Conservation (phyloP, 1,139 yeast species). For the Saccharomycopsis phalli region DNA sequence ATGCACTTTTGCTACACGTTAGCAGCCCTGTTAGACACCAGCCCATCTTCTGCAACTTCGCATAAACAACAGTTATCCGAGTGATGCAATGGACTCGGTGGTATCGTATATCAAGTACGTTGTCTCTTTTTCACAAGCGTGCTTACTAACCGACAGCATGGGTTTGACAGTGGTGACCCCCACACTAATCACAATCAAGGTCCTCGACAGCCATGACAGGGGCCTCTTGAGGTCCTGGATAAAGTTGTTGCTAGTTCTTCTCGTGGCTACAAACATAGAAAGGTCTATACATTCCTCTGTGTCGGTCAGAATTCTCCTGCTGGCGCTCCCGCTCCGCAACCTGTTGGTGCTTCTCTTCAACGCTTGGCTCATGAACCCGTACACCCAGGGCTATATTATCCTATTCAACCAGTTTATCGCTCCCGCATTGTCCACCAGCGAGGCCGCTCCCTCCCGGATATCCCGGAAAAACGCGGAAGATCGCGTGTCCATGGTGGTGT, state of each 20-base stretch:
- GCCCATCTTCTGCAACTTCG: no score
- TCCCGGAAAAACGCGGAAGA: not conserved
- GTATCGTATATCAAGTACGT: no score
- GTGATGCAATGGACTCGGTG: no score
- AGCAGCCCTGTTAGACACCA: no score
- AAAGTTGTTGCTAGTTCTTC: constrained; percentile 8
- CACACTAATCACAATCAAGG: constrained; percentile 10
- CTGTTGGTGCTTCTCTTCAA: constrained; percentile 2
- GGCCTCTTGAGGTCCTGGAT: constrained; percentile 17
- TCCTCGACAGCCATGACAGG: constrained; percentile 12
- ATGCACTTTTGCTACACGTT: no score
- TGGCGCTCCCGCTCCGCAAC: not conserved
- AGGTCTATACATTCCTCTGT: not conserved
- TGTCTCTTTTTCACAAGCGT: no score
- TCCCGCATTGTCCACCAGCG: constrained; percentile 8
- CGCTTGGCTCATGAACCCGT: constrained; percentile 16
- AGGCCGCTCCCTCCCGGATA: not conserved
- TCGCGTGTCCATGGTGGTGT: not conserved
- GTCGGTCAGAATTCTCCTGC: not conserved
- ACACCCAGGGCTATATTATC: constrained; percentile 17
- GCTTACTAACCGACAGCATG: not conserved
- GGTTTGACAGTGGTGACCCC: constrained; percentile 7
- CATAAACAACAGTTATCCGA: no score
- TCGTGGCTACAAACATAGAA: constrained; percentile 7
- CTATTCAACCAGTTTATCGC: constrained; percentile 18